phyloP scores from a whole-genome alignment of 1,139 yeast genomes.

The Wickerhamiella pararugosa region DNA sequence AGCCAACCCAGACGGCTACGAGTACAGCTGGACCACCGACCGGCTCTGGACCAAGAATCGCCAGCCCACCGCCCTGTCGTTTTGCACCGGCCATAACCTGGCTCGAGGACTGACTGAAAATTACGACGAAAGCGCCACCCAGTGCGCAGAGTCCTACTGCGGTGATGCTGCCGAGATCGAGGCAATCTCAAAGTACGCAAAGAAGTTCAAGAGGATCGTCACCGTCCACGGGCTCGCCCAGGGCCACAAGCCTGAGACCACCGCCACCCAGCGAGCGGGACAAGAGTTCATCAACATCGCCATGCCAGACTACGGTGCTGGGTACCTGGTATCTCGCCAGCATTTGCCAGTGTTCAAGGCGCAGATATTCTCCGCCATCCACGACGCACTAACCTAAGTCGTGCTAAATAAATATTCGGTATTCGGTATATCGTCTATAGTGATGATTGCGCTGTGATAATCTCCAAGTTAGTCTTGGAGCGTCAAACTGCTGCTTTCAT shows the following conservation, averaged over 20 bases:
- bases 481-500: too few relatives aligned
- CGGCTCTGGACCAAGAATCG: slow-evolving; percentile 83
- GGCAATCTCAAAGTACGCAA: slow-evolving; percentile 33
- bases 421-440: too few relatives aligned
- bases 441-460: too few relatives aligned
- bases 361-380: too few relatives aligned
- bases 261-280: background rate
- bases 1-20: slow-evolving; percentile 84
- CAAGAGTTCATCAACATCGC: background rate
- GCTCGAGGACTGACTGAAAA: slow-evolving; percentile 74
- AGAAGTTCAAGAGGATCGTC: background rate
- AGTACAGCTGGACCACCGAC: slow-evolving; percentile 63
- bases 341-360: too few relatives aligned
- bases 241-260: background rate
- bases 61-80: slow-evolving; percentile 51
- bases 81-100: slow-evolving; percentile 71
- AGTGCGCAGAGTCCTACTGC: slow-evolving; percentile 56
- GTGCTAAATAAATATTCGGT: too few relatives aligned
- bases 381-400: too few relatives aligned
- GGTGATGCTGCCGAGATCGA: slow-evolving; percentile 64
- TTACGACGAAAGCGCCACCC: slow-evolving; percentile 38
- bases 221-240: slow-evolving; percentile 2
- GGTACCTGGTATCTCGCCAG: background rate
- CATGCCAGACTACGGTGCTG: slow-evolving; percentile 7
- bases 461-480: too few relatives aligned